Conservation (phyloP, 495 filamentous ascomycete genomes). For the Penicillium canescens region DNA sequence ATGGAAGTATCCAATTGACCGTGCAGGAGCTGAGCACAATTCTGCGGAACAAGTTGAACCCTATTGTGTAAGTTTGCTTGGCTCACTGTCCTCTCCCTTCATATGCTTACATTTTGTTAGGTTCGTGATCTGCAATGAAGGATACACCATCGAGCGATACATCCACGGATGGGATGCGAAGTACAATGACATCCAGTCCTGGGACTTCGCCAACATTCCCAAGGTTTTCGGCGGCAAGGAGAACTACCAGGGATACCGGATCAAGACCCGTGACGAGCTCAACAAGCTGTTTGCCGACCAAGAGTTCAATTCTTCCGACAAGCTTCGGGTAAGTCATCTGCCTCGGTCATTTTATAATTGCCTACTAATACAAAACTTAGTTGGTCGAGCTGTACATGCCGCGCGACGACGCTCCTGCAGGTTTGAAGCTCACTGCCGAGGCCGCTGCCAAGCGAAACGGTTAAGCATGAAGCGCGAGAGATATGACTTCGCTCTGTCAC, state of each 20-base stretch:
- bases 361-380: conserved; percentile 43
- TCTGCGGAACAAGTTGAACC: conserved; percentile 71
- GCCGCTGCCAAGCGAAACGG: conserved; percentile 70
- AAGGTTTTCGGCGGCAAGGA: conserved; percentile 65
- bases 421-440: conserved; percentile 62
- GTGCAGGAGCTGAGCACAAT: conserved; percentile 86
- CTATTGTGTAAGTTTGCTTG: conserved; percentile 65
- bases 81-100: conserved; percentile 1
- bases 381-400: conserved; percentile 89
- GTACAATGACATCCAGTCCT: conserved; percentile 80
- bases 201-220: conserved; percentile 71
- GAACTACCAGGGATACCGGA: conserved; percentile 62
- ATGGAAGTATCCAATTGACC: conserved; percentile 84
- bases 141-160: conserved; percentile 58
- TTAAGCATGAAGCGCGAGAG: conserved; percentile 24
- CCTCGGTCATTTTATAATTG: background rate
- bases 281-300: conserved; percentile 65
- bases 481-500: background rate
- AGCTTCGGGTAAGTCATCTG: conserved; percentile 41
- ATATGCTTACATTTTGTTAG: conserved; percentile 35
- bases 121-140: conserved; percentile 59
- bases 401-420: conserved; percentile 73
- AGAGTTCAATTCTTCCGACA: conserved; percentile 56
- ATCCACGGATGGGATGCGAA: conserved; percentile 64
- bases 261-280: conserved; percentile 71